A percentile compares a stretch with the other conserved stretches of the same genome.
phyloP scores from a whole-genome alignment of 208 protist species.

The Trypanosoma scelopori region DNA sequence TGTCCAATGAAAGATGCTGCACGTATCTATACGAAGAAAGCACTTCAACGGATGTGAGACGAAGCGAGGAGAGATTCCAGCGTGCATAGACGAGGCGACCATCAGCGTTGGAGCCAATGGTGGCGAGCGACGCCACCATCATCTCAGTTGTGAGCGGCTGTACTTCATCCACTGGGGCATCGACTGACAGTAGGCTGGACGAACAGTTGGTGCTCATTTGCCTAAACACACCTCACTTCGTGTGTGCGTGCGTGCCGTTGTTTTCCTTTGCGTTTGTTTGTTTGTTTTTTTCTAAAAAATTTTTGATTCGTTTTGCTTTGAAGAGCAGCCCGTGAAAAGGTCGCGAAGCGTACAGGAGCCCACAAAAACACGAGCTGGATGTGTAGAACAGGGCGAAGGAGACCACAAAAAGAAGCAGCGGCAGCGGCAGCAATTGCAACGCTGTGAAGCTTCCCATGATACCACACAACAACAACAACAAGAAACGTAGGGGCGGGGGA shows the following conservation, averaged over 20 bases:
- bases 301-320: not conserved
- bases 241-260: not conserved
- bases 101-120: constrained; percentile 55
- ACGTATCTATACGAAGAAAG: constrained; percentile 56
- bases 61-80: constrained; percentile 29
- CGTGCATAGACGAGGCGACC: constrained; percentile 61
- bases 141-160: constrained; percentile 17
- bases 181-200: not conserved
- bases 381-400: not conserved
- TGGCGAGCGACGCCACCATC: constrained; percentile 33
- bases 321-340: not conserved
- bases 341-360: not conserved
- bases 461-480: not conserved
- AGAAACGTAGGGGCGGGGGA: too few species aligned
- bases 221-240: not conserved
- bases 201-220: too few species aligned
- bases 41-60: constrained; percentile 38
- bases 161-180: not conserved
- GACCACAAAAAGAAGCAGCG: not conserved
- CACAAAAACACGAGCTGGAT: not conserved
- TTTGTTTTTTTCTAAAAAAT: too few species aligned
- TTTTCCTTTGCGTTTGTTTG: too few species aligned
- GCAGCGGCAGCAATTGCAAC: too few species aligned
- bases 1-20: constrained; percentile 62
- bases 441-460: too few species aligned